phyloP scores from a whole-genome alignment of 2,329 filamentous ascomycete species.

The Aspergillus tanneri region DNA sequence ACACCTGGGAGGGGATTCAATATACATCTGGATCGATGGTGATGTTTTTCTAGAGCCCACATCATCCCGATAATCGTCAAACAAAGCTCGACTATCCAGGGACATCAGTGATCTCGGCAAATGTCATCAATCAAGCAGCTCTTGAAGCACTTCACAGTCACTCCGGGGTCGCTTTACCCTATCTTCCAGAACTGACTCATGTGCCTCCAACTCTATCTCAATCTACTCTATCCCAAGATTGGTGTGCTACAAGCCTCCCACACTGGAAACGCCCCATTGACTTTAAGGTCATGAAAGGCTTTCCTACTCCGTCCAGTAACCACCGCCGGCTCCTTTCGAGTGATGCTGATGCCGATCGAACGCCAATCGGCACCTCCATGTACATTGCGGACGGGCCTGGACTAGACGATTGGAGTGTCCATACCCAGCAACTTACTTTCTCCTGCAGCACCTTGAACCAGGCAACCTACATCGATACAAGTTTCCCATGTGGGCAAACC shows the following conservation, averaged over 20 bases:
- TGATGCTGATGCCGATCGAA: slow-evolving; percentile 38
- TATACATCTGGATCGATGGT: slow-evolving; percentile 48
- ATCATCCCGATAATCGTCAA: slow-evolving; percentile 55
- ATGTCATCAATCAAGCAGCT: slow-evolving; percentile 58
- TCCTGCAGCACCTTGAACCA: slow-evolving; percentile 53
- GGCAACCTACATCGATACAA: slow-evolving; percentile 49
- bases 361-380: slow-evolving; percentile 51
- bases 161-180: slow-evolving; percentile 53
- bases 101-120: slow-evolving; percentile 54
- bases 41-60: slow-evolving; percentile 45
- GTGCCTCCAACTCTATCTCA: slow-evolving; percentile 20
- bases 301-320: slow-evolving; percentile 31
- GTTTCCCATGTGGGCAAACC: slow-evolving; percentile 49
- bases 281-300: slow-evolving; percentile 30
- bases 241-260: slow-evolving; percentile 37
- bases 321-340: slow-evolving; percentile 54
- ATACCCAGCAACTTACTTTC: slow-evolving; percentile 45
- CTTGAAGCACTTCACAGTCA: slow-evolving; percentile 57
- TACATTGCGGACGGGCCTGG: slow-evolving; percentile 49
- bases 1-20: slow-evolving; percentile 21
- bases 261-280: slow-evolving; percentile 33
- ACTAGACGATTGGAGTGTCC: slow-evolving; percentile 53
- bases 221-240: slow-evolving; percentile 24
- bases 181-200: slow-evolving; percentile 49
- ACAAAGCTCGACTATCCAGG: slow-evolving; percentile 54